Base-by-base conservation (phyloP, 139 green algal genomes). In the Micractinium conductrix region DNA sequence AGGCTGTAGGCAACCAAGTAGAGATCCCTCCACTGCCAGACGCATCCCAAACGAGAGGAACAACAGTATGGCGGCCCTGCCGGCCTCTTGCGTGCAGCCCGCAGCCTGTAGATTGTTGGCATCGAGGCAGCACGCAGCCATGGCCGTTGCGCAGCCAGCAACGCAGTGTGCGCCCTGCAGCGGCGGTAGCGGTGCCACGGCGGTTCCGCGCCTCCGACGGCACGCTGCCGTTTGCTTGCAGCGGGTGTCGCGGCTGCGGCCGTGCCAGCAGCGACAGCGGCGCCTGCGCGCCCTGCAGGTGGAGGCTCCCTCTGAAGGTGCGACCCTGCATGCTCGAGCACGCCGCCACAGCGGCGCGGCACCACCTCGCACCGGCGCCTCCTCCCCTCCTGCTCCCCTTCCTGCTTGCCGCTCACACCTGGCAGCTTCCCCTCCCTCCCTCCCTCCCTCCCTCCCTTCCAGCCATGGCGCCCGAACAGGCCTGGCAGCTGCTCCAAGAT, bases 401-500 rank as follows among this genome's bases (percentile, higher is more conserved):
- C 53, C 8, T 16, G 8, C 24, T 4, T 62, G 19, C 53, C 53
- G 53, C 53, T 21, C 53, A 62, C 53, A 19, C 8, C 69, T 33
- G 9, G 38, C 40, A 12, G 37, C 19, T 22, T 35, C 16, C 16
- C n/a, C n/a, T n/a, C 63, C 42, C 2, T 35, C 10, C n/a, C 10
- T 30, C n/a, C 65, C 43, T 33, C 40, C 22, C 24, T 58, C 38
- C 3, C 14, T 37, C 24, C 22, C 40, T 28, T 75, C 35, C 67
- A 85, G 67, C 67, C 19, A 33, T 85, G 67, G 5, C 44, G 2
- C 63, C 82, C 8, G 83, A 88, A 14, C 55, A 40, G 53, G 74
- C 84, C 22, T 88, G 84, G 84, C 24, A 24, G 40, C 74, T 88
- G 40, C 78, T 88, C 8, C 21, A 65, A 21, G 75, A 84, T 0